These are phyloP conservation scores for Fraxinus floribunda DNA, from an alignment of 305 asterid genomes.

Conservation along the genomic window DNA sequence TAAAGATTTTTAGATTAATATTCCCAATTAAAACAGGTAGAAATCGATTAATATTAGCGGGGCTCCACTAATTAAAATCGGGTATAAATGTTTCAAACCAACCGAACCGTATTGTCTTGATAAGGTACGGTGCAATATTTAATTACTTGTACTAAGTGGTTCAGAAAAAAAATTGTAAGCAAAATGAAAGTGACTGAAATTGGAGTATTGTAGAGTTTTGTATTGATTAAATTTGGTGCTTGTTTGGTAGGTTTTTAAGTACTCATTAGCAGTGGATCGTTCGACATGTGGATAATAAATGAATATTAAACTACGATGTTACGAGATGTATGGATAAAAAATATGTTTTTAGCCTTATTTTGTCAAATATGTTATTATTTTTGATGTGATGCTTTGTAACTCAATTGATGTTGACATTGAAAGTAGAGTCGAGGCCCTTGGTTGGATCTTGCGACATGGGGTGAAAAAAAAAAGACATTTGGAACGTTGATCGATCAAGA, in stretches of 20 bases:
- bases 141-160: not conserved
- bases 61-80: constrained; percentile 21
- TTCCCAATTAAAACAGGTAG: not conserved
- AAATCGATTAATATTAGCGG: not conserved
- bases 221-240: too few relatives aligned
- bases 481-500: not conserved
- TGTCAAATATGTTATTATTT: not conserved
- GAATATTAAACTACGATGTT: not conserved
- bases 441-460: not conserved
- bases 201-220: not conserved
- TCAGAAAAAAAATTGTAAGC: not conserved
- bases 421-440: not conserved
- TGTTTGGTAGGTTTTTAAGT: too few relatives aligned
- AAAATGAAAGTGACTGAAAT: not conserved
- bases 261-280: not conserved
- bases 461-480: not conserved
- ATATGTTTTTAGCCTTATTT: too few relatives aligned
- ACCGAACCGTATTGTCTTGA: constrained; percentile 18
- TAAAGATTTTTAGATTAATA: not conserved
- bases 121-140: not conserved
- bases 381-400: not conserved
- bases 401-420: not conserved
- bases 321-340: not conserved
- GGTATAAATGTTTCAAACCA: constrained; percentile 22
- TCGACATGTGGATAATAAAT: not conserved